Evolutionary conservation across 2,329 filamentous ascomycete species (phyloP).

Genomic region (Diaporthe sp.): DNA sequence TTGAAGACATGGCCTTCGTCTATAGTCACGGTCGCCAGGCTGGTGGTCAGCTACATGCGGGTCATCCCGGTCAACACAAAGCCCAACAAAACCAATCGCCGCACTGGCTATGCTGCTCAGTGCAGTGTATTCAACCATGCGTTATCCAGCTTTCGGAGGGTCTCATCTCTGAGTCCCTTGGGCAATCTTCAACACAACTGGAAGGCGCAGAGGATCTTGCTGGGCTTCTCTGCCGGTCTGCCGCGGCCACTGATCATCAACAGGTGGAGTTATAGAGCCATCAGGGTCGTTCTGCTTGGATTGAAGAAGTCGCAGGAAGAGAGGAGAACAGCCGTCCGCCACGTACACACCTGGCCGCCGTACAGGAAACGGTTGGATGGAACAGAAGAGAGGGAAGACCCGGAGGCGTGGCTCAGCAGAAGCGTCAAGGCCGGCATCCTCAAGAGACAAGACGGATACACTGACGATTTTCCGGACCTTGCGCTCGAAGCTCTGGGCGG

Average conservation of each 20-base stretch:
- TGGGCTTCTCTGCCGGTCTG: constrained; percentile 61
- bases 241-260: constrained; percentile 62
- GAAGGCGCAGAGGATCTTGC: constrained; percentile 65
- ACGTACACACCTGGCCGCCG: constrained; percentile 68
- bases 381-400: constrained; percentile 64
- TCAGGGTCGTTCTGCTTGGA: constrained; percentile 63
- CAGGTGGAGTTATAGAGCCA: constrained; percentile 62
- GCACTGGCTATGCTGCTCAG: constrained; percentile 41
- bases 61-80: constrained; percentile 12
- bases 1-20: constrained; percentile 44
- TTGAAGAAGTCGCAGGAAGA: constrained; percentile 64
- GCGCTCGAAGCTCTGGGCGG: constrained; percentile 65
- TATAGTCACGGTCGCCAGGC: constrained; percentile 42
- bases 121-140: constrained; percentile 54
- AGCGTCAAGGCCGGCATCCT: constrained; percentile 63
- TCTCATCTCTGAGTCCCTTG: constrained; percentile 44
- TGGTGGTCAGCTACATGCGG: constrained; percentile 42
- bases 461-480: constrained; percentile 55
- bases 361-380: constrained; percentile 68
- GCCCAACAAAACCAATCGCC: constrained; percentile 30
- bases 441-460: constrained; percentile 68
- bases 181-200: constrained; percentile 60
- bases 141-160: constrained; percentile 49
- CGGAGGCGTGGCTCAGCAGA: constrained; percentile 64
- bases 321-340: constrained; percentile 56